Conservation (phyloP, 2,329 filamentous ascomycete genomes). For the Hawksworthiomyces lignivorus region DNA sequence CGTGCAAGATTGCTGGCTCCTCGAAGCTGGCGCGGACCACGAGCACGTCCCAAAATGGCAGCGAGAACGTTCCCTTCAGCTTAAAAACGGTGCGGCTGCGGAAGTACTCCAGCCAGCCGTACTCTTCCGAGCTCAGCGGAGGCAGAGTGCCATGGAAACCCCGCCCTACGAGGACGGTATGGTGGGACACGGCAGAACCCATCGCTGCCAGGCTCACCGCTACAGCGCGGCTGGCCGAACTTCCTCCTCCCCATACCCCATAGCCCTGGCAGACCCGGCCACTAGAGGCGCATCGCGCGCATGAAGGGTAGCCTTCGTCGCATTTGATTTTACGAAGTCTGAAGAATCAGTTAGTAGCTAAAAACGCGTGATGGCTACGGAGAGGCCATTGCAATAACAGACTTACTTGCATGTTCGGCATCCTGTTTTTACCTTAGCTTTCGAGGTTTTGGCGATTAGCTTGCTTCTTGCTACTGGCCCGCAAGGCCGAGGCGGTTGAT, state of each 20-base stretch:
- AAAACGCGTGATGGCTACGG: too few relatives aligned
- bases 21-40: constrained; percentile 1
- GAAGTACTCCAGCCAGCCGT: constrained; percentile 2
- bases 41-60: constrained; percentile 4
- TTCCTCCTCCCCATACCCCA: constrained; percentile 1
- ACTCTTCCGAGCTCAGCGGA: neutral
- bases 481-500: neutral
- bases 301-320: constrained; percentile 1
- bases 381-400: neutral
- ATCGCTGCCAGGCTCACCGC: neutral
- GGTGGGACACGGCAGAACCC: neutral
- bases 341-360: neutral
- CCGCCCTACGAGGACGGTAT: neutral
- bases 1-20: constrained; percentile 1
- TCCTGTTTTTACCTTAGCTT: constrained; percentile 1
- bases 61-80: neutral
- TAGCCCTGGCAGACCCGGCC: constrained; percentile 1
- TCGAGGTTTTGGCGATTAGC: too few relatives aligned
- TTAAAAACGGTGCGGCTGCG: constrained; percentile 1
- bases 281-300: neutral
- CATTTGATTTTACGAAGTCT: constrained; percentile 3
- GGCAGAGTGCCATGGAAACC: neutral
- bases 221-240: neutral
- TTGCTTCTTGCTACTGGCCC: neutral
- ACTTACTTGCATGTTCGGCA: constrained; percentile 5